Evolutionary conservation across 2,329 filamentous ascomycete genomes (phyloP).

Genomic region (Monilinia aucupariae): DNA sequence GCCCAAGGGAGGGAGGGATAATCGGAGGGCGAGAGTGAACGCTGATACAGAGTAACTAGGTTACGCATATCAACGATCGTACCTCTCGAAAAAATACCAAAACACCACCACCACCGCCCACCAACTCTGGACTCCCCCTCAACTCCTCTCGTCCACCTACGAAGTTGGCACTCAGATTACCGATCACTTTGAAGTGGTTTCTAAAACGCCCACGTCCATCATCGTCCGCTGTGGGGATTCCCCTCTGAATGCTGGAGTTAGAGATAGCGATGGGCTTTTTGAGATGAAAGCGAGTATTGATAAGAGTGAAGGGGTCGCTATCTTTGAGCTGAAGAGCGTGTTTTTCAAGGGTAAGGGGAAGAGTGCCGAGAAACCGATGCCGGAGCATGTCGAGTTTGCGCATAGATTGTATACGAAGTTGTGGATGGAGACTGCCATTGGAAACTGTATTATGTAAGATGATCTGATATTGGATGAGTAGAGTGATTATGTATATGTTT

Average conservation of each 20-base stretch:
- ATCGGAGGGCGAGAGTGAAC: background rate
- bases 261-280: slow-evolving; percentile 61
- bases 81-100: slow-evolving; percentile 55
- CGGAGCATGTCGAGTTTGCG: slow-evolving; percentile 43
- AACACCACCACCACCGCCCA: slow-evolving; percentile 46
- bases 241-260: slow-evolving; percentile 50
- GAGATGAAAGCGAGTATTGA: slow-evolving; percentile 58
- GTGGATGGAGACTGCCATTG: slow-evolving; percentile 47
- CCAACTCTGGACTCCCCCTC: slow-evolving; percentile 56
- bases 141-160: slow-evolving; percentile 53
- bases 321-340: slow-evolving; percentile 58
- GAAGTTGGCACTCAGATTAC: slow-evolving; percentile 59
- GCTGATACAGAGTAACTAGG: slow-evolving; percentile 22
- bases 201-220: slow-evolving; percentile 55
- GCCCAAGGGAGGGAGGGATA: background rate
- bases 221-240: slow-evolving; percentile 62
- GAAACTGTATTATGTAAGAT: slow-evolving; percentile 25
- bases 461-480: background rate
- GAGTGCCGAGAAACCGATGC: slow-evolving; percentile 41
- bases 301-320: slow-evolving; percentile 54
- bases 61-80: slow-evolving; percentile 53
- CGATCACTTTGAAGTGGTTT: slow-evolving; percentile 67
- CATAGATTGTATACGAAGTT: slow-evolving; percentile 53
- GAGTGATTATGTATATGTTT: background rate
- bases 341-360: slow-evolving; percentile 52